These are phyloP conservation scores for Otatea glauca DNA, from an alignment of 176 grass and related monocot genomes.

Conservation along the genomic window DNA sequence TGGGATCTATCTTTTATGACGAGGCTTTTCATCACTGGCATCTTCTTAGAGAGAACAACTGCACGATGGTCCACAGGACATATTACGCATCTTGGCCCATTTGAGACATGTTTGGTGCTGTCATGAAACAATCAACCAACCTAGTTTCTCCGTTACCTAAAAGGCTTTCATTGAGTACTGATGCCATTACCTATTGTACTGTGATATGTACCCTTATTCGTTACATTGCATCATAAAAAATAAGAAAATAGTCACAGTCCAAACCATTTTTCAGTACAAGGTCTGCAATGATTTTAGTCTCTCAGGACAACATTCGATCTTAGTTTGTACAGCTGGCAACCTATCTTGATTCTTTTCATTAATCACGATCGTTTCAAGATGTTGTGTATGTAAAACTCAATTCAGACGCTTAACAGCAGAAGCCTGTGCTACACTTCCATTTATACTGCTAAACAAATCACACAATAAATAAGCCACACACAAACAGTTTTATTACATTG, in stretches of 20 bases:
- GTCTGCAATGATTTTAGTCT: neutral
- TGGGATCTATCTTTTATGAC: neutral
- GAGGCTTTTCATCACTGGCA: neutral
- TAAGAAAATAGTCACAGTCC: neutral
- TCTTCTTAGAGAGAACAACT: constrained; percentile 5
- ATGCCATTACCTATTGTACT: neutral
- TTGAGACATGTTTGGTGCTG: constrained; percentile 2
- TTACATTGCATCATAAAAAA: constrained; percentile 17
- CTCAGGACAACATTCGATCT: neutral
- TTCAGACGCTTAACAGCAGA: neutral
- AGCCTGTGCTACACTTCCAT: neutral
- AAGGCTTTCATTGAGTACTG: neutral
- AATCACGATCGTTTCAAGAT: neutral
- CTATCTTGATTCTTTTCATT: neutral
- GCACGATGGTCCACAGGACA: neutral
- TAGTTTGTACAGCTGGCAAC: neutral
- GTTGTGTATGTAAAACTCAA: neutral
- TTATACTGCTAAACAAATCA: neutral
- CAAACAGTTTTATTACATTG: constrained; percentile 39
- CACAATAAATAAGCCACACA: neutral
- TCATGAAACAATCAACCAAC: neutral
- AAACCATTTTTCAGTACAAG: constrained; percentile 27
- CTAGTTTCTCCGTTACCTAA: neutral
- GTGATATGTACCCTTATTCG: neutral
- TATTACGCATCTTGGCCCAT: neutral